Percentiles rank a stretch among this genome's conserved stretches.
These are phyloP conservation scores for Debaryomyces sp. DNA, from an alignment of 1,139 yeast species.

Conservation along the genomic window DNA sequence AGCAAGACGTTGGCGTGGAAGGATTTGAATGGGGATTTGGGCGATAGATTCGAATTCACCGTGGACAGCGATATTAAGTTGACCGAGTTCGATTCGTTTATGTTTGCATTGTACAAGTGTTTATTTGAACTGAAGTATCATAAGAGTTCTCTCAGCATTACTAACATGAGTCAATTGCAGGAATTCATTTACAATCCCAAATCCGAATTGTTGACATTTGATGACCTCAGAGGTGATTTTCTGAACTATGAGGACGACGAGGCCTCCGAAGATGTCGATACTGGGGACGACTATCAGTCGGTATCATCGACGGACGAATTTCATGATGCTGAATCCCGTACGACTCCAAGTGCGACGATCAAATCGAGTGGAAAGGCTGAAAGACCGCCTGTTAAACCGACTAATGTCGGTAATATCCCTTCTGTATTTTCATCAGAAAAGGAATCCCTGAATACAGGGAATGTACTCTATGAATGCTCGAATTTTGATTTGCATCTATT, in stretches of 20 bases:
- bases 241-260: slow-evolving; percentile 14
- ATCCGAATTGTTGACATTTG: slow-evolving; percentile 25
- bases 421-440: background rate
- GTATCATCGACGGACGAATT: slow-evolving; percentile 16
- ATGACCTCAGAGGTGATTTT: slow-evolving; percentile 20
- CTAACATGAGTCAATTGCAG: slow-evolving; percentile 46
- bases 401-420: no score
- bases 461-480: slow-evolving; percentile 14
- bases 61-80: slow-evolving; percentile 64
- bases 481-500: slow-evolving; percentile 49
- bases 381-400: background rate
- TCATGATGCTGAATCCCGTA: slow-evolving; percentile 17
- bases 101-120: slow-evolving; percentile 64
- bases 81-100: slow-evolving; percentile 64
- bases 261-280: slow-evolving; percentile 15
- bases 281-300: slow-evolving; percentile 12
- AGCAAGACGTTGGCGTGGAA: slow-evolving; percentile 68
- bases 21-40: slow-evolving; percentile 83
- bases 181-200: slow-evolving; percentile 54
- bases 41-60: slow-evolving; percentile 81
- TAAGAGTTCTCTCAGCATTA: slow-evolving; percentile 51
- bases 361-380: slow-evolving; percentile 8
- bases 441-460: background rate
- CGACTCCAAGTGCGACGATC: background rate
- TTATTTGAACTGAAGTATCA: slow-evolving; percentile 77